Percentiles rank a stretch among this genome's conserved stretches.
These are phyloP conservation scores for Penicillium tannophilum DNA, from an alignment of 495 filamentous ascomycete species.

Conservation along the genomic window DNA sequence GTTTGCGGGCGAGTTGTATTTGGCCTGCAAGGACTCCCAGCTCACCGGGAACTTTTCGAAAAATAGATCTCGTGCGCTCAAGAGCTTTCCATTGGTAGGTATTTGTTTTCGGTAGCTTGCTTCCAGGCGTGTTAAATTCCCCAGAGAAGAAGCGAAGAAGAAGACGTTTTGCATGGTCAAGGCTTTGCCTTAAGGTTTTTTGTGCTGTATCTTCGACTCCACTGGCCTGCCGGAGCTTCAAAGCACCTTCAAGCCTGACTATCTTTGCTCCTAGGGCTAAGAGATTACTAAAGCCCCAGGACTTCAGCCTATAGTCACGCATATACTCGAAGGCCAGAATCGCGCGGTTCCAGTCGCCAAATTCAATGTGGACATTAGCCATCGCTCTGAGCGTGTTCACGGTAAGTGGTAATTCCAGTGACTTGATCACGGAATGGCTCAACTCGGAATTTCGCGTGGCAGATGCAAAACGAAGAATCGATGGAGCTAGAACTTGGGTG, in stretches of 20 bases:
- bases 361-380: conserved; percentile 49
- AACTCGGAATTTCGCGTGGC: conserved; percentile 52
- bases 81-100: conserved; percentile 36
- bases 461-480: conserved; percentile 59
- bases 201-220: conserved; percentile 4
- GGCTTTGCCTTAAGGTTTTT: conserved; percentile 9
- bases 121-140: conserved; percentile 32
- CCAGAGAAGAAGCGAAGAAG: conserved; percentile 36
- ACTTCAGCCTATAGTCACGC: conserved; percentile 37
- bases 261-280: conserved; percentile 45
- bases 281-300: conserved; percentile 54
- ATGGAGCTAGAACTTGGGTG: conserved; percentile 51
- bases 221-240: conserved; percentile 16
- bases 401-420: conserved; percentile 41
- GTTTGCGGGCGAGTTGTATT: conserved; percentile 16
- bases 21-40: conserved; percentile 21
- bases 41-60: conserved; percentile 32
- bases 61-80: conserved; percentile 24
- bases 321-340: conserved; percentile 46
- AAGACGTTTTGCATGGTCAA: conserved; percentile 34
- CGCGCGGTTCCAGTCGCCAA: conserved; percentile 51
- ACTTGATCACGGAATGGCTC: conserved; percentile 43
- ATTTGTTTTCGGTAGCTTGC: conserved; percentile 15
- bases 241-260: conserved; percentile 35
- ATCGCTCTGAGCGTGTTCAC: conserved; percentile 51